Evolutionary conservation across 2,329 filamentous ascomycete genomes (phyloP), one percentile per base, ranked within the genome.

Genomic region (Didymella segeticola): DNA sequence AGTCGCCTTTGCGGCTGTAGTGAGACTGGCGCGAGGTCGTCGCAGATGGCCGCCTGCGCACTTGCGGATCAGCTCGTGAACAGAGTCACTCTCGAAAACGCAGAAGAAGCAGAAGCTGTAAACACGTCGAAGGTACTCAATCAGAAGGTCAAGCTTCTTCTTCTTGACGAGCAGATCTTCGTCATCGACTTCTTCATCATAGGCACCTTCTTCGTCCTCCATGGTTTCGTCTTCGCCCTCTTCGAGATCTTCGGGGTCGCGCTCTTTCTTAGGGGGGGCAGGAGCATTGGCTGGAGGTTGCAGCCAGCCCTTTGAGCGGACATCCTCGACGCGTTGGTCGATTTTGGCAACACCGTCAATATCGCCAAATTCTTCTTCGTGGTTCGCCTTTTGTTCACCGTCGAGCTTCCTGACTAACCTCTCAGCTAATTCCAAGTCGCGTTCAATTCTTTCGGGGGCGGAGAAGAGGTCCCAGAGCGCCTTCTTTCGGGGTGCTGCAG

Each of bases 21-120:
- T 95, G 27, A 98, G 82, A 29, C 91, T 96, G 67, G 89, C 89
- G 52, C 93, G 85, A 31, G 95, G 95, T 42, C 95, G 88, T 58
- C 95, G 91, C 57, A 99, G 86, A 80, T 99, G 95, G n/a, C 95
- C 95, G 34, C 95, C 95, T 22, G 95, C 92, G 67, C 95, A 99
- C 77, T 99, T 98, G 55, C 95, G 87, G 33, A 91, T 93, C 62
- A 99, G 82, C 77, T 99, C 95, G 69, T 99, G 95, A 19, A 98
- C 88, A 0, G 93, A 98, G 75, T 99, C 95, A 70, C 92, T 95
- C 77, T 99, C 95, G 64, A 99, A 98, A 5, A 99, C 96, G 74
- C 95, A 99, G 80, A 98, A 99, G 81, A 99, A 97, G 80, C 95
- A 99, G 78, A 99, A 98, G 77, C 95, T 97, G 82, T 96, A 96